Conservation (phyloP, 139 green algal genomes). For the Tetraselmis chui region DNA sequence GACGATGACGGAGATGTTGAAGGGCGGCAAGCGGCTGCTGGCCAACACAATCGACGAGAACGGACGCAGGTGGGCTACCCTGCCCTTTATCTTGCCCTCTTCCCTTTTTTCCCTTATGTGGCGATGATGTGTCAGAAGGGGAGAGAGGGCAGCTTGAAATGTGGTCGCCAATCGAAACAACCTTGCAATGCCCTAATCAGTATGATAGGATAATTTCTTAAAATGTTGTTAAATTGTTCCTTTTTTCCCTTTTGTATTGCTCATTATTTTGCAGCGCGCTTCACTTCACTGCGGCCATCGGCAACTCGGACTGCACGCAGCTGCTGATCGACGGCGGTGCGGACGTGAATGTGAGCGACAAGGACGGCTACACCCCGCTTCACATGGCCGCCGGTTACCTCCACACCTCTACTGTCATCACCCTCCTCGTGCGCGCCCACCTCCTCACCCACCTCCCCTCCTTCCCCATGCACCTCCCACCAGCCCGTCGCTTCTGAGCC, state of each 20-base stretch:
- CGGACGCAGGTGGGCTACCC: slow-evolving; percentile 54
- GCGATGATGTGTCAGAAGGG: too few relatives aligned
- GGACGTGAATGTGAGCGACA: slow-evolving; percentile 70
- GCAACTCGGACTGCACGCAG: slow-evolving; percentile 44
- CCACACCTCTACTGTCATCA: slow-evolving; percentile 47
- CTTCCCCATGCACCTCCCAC: too few relatives aligned
- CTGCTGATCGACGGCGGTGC: slow-evolving; percentile 57
- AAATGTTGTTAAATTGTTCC: too few relatives aligned
- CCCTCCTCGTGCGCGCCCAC: slow-evolving; percentile 35
- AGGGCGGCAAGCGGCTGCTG: slow-evolving; percentile 44
- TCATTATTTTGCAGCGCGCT: slow-evolving; percentile 44
- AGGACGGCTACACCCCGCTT: slow-evolving; percentile 76
- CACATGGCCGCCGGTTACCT: slow-evolving; percentile 79
- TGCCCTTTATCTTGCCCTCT: too few relatives aligned
- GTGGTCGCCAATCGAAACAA: too few relatives aligned
- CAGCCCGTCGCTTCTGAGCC: too few relatives aligned
- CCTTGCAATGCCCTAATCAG: too few relatives aligned
- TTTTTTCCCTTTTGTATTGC: not conserved
- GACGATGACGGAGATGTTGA: slow-evolving; percentile 51
- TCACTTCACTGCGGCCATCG: slow-evolving; percentile 71
- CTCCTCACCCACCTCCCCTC: too few relatives aligned
- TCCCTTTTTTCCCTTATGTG: too few relatives aligned
- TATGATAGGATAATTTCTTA: too few relatives aligned
- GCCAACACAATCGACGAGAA: slow-evolving; percentile 61
- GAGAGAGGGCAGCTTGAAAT: too few relatives aligned